Evolutionary conservation across 208 protist species (phyloP).

Genomic region (Trypanosoma cruzi): DNA sequence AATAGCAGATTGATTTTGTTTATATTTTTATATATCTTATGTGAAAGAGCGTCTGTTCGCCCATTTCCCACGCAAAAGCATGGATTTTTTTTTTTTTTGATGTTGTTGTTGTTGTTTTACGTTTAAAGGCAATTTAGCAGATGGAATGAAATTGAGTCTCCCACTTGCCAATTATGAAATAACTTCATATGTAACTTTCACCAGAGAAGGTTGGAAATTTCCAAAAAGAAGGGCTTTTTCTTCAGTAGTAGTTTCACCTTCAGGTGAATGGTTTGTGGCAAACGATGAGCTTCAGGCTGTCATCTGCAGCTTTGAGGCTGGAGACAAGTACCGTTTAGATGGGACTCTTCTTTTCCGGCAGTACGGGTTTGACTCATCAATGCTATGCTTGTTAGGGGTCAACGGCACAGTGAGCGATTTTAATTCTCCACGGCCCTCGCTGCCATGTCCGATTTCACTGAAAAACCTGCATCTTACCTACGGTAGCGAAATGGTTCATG

Average conservation of each 20-base stretch:
- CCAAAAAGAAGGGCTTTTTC: not conserved
- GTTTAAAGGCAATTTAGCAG: slow-evolving; percentile 17
- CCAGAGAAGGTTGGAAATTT: slow-evolving; percentile 24
- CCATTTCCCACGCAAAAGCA: not conserved
- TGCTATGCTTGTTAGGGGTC: slow-evolving; percentile 12
- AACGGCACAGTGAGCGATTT: slow-evolving; percentile 25
- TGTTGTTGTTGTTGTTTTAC: slow-evolving; percentile 26
- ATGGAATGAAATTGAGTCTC: slow-evolving; percentile 35
- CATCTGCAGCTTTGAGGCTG: slow-evolving; percentile 13
- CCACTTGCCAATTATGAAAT: slow-evolving; percentile 21
- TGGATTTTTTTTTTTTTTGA: slow-evolving; percentile 7
- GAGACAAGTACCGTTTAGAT: slow-evolving; percentile 17
- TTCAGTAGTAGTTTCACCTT: slow-evolving; percentile 19
- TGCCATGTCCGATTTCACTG: not conserved
- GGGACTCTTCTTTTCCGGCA: slow-evolving; percentile 29
- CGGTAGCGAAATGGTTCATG: slow-evolving; percentile 23
- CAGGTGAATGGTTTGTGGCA: slow-evolving; percentile 21
- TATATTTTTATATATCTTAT: not conserved
- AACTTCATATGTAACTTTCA: slow-evolving; percentile 17
- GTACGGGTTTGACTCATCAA: slow-evolving; percentile 8
- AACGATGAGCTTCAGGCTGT: slow-evolving; percentile 23
- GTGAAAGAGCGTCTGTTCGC: not conserved
- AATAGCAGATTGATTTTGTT: slow-evolving; percentile 1
- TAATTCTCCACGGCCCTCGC: not conserved
- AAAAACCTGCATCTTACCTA: slow-evolving; percentile 27